phyloP scores from a whole-genome alignment of 345 rosid genomes.

The Eucalyptus brandiana region DNA sequence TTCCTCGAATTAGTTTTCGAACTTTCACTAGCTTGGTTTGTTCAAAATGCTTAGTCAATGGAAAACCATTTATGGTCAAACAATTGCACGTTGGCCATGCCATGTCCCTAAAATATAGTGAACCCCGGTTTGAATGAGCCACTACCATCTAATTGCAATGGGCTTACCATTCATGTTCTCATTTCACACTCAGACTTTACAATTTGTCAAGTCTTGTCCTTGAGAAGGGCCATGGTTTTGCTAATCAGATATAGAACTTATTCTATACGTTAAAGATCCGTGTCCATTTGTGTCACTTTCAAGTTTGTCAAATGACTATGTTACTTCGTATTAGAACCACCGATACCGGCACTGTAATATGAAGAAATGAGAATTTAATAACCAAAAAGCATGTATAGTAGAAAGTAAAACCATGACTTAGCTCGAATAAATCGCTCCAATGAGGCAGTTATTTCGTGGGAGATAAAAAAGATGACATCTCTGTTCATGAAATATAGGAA shows the following conservation, averaged over 20 bases:
- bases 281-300: not conserved
- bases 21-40: too few species aligned
- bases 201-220: not conserved
- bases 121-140: not conserved
- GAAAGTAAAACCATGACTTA: not conserved
- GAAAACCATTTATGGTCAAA: too few species aligned
- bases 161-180: not conserved
- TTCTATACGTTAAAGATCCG: too few species aligned
- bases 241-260: not conserved
- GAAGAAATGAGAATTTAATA: not conserved
- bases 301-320: not conserved
- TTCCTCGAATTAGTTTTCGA: too few species aligned
- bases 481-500: too few species aligned
- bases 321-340: not conserved
- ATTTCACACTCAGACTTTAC: not conserved
- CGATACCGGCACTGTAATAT: not conserved
- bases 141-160: not conserved
- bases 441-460: not conserved
- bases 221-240: not conserved
- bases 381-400: not conserved
- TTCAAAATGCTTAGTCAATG: too few species aligned
- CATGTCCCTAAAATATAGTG: not conserved
- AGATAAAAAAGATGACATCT: too few species aligned
- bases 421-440: not conserved
- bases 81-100: not conserved